Evolutionary conservation across 2,329 filamentous ascomycete genomes (phyloP).

Genomic region (Nannizziopsis arthrosporioides): DNA sequence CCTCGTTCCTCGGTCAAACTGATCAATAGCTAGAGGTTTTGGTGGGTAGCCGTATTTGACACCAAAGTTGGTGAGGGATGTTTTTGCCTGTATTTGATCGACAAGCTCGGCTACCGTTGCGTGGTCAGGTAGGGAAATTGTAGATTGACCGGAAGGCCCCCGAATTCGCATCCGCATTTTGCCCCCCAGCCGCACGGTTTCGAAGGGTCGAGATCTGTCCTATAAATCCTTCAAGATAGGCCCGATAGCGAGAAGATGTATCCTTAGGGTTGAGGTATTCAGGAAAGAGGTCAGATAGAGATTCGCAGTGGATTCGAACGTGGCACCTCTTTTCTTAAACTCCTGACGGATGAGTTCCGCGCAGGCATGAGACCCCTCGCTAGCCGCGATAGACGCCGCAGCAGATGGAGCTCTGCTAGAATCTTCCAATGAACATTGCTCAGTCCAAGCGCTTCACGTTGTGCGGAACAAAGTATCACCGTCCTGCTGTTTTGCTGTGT

Average conservation of each 20-base stretch:
- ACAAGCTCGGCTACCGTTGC: conserved; percentile 41
- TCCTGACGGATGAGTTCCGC: too few species aligned
- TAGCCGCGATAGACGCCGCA: conserved; percentile 4
- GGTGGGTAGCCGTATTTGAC: conserved; percentile 74
- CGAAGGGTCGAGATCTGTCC: background rate
- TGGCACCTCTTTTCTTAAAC: too few species aligned
- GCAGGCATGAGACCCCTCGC: too few species aligned
- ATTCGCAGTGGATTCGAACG: too few species aligned
- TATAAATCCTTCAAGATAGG: background rate
- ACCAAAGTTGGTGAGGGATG: conserved; percentile 54
- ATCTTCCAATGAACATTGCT: too few species aligned
- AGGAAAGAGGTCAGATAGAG: too few species aligned
- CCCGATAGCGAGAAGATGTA: background rate
- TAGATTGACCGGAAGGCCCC: conserved; percentile 60
- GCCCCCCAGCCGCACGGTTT: background rate
- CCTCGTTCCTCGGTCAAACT: conserved; percentile 38
- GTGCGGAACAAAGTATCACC: background rate
- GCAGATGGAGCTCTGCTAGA: too few species aligned
- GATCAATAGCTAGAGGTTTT: conserved; percentile 51
- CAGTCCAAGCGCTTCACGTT: too few species aligned
- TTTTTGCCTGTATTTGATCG: conserved; percentile 43
- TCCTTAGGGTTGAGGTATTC: too few species aligned
- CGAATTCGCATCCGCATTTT: conserved; percentile 64
- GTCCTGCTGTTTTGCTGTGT: background rate
- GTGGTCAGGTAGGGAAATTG: conserved; percentile 55